Conservation (phyloP, 768 basidiomycete species). For the Aureoboletus auriporus region DNA sequence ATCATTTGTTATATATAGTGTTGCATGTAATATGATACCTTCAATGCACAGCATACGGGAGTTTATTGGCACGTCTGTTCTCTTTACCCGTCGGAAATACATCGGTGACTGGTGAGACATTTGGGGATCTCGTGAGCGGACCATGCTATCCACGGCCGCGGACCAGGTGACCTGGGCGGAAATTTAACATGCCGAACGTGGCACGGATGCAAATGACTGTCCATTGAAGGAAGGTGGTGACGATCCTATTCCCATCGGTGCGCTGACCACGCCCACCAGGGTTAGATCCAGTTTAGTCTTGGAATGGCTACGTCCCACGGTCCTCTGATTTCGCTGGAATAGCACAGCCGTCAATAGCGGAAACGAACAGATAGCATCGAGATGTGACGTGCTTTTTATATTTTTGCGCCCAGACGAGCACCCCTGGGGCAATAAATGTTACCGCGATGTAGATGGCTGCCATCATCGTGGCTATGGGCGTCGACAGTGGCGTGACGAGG, state of each 20-base stretch:
- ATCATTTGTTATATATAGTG: constrained; percentile 32
- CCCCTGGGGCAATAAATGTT: constrained; percentile 68
- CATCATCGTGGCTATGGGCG: constrained; percentile 51
- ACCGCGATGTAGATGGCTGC: constrained; percentile 47
- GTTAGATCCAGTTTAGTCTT: constrained; percentile 46
- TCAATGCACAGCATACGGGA: constrained; percentile 19
- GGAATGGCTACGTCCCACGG: constrained; percentile 90
- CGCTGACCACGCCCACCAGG: constrained; percentile 21
- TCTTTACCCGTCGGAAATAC: constrained; percentile 11
- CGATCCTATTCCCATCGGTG: constrained; percentile 26
- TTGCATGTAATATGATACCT: constrained; percentile 39
- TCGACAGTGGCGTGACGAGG: constrained; percentile 53
- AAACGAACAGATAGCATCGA: constrained; percentile 7
- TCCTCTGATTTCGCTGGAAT: constrained; percentile 76
- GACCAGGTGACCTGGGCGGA: constrained; percentile 23
- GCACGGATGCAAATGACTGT: constrained; percentile 8
- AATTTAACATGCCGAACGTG: constrained; percentile 17
- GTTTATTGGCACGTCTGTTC: constrained; percentile 3
- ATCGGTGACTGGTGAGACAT: constrained; percentile 1
- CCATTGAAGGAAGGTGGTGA: constrained; percentile 22
- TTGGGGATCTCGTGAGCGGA: neutral
- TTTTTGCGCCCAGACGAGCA: constrained; percentile 80
- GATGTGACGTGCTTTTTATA: constrained; percentile 71
- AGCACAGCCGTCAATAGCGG: constrained; percentile 8
- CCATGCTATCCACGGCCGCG: constrained; percentile 19